These are phyloP conservation scores for Durusdinium trenchii DNA, from an alignment of 73 alveolate species.

Conservation along the genomic window DNA sequence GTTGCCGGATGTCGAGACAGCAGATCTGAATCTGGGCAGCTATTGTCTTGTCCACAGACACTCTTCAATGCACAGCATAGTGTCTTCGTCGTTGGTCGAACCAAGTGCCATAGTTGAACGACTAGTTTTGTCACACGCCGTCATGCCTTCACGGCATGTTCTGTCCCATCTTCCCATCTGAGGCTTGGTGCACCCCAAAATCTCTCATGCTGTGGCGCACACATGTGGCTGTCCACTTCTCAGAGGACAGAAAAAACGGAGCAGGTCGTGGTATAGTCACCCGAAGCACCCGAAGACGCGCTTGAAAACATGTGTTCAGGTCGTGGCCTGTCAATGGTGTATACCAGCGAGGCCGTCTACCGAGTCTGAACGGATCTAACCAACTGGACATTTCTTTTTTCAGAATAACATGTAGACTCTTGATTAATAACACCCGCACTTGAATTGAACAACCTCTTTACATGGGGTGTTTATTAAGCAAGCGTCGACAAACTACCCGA, in stretches of 20 bases:
- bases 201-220: constrained; percentile 88
- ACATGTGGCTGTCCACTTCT: constrained; percentile 63
- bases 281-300: neutral
- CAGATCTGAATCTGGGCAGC: constrained; percentile 69
- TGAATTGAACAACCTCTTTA: too few species aligned
- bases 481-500: too few species aligned
- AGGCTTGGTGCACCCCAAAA: constrained; percentile 80
- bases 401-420: too few species aligned
- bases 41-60: neutral
- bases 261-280: neutral
- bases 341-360: constrained; percentile 49
- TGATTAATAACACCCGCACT: too few species aligned
- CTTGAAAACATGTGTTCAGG: too few species aligned
- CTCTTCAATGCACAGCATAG: too few species aligned
- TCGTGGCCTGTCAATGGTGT: constrained; percentile 79
- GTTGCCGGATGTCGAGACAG: constrained; percentile 90
- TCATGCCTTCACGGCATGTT: neutral
- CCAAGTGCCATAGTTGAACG: too few species aligned
- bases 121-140: too few species aligned
- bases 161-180: neutral
- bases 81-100: too few species aligned
- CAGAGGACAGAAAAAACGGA: neutral
- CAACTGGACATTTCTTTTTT: too few species aligned
- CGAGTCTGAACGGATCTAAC: neutral
- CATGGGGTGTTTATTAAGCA: too few species aligned